Base-by-base conservation (phyloP, 768 basidiomycete species). In the Leccinum uliginosum region DNA sequence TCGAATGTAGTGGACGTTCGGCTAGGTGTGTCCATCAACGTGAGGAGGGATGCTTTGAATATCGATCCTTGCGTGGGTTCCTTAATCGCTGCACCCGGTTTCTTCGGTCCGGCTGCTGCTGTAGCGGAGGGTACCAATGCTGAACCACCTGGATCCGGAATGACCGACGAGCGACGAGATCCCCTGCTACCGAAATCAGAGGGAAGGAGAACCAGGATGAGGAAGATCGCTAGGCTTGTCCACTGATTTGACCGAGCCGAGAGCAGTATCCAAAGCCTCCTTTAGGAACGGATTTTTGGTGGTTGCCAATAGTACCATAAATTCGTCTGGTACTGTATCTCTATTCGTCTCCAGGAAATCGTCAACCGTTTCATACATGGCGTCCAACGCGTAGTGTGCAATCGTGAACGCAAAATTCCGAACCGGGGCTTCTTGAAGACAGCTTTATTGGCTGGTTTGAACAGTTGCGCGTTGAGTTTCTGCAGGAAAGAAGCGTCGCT, bases 351-450 rank as follows among this genome's bases (percentile, higher is more conserved):
- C 97, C 70, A 99, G 78, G 75, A 99, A 99, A n/a, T 96, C 95
- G 62, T 98, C 96, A 6, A 90, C 92, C 68, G n/a, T n/a, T n/a
- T 98, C 96, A 73, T 99, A 99, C 2, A 95, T 98, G 54, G 98
- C 97, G 70, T 99, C 96, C 66, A 93, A 78, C 4, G 97, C 97
- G 71, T 99, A 99, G 69, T 99, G 97, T 8, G 95, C 91, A 63
- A 99, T 93, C 1, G 96, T 98, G 74, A 99, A 99, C 0, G 95
- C 88, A 34, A 93, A 87, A 68, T 96, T 47, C 95, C 95, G 71
- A 99, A 99, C n/a, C 97, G 84, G 32, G 97, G 96, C 74, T 98
- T 99, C 77, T 98, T 98, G 84, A 89, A 99, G 7, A 98, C 85
- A 14, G 79, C 79, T 68, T 89, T 91, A 75, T 89, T 88, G 60